Base-by-base conservation (phyloP, 2,329 filamentous ascomycete genomes). In the Cladophialophora immunda region DNA sequence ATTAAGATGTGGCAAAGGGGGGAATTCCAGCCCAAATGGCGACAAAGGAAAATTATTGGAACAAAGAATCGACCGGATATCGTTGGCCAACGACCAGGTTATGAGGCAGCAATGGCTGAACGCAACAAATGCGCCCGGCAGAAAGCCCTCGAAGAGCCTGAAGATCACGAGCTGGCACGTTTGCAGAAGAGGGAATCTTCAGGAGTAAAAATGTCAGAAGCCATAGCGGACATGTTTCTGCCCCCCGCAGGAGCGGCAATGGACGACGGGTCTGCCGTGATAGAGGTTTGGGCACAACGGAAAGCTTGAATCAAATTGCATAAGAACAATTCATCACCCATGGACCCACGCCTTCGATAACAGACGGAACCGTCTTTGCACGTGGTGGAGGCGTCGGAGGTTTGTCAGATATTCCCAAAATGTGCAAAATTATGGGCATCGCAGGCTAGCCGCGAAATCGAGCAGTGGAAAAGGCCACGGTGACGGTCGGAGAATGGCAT, bases 331-430 rank as follows among this genome's bases (percentile, higher is more conserved):
- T 32, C 53, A 32, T 55, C 17, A 30, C 29, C 13, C 9, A 19
- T 17, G n/a, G 60, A 50, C 60, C 60, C 50, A 62, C 52, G 25
- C 50, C 54, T 36, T 56, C 27, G 60, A 62, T 62, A 62, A 62
- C 60, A 62, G 7, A 11, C n/a, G 25, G 25, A 22, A 32, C 19
- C 54, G 60, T 62, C 32, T 5, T 34, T 25, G 60, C 60, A 62
- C 60, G 52, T 62, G 60, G 58, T 62, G 60, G 60, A 62, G 60
- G 52, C 52, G 36, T 19, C 50, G 38, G 32, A 36, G 41, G 19
- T 56, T 62, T 45, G 60, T 62, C 50, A 55, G 22, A 41, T 53
- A 19, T 25, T 50, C 57, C 41, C 27, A 34, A 54, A 22, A 45
- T 36, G 50, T 41, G n/a, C 19, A 45, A 19, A 25, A 17, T 17